Conservation (phyloP, 768 basidiomycete genomes). For the Mycena venus region DNA sequence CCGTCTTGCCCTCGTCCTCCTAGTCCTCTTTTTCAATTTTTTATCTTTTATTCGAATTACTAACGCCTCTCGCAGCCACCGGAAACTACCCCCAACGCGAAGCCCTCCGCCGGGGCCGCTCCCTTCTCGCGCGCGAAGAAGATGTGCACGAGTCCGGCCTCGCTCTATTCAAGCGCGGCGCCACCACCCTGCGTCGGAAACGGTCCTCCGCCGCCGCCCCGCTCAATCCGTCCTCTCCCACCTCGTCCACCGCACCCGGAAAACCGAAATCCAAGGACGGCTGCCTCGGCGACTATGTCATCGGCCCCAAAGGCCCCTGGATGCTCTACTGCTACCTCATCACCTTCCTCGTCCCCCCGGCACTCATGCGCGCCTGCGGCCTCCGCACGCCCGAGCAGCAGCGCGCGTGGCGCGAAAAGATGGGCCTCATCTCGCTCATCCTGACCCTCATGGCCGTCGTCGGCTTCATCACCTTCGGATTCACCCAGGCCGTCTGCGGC, state of each 20-base stretch:
- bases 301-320: slow-evolving; percentile 94
- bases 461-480: slow-evolving; percentile 98
- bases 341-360: slow-evolving; percentile 86
- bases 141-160: slow-evolving; percentile 93
- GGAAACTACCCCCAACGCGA: slow-evolving; percentile 80
- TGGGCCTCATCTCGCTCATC: slow-evolving; percentile 90
- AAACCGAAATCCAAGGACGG: slow-evolving; percentile 52
- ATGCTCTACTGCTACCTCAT: slow-evolving; percentile 93
- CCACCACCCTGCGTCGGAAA: slow-evolving; percentile 85
- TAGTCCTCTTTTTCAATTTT: background rate
- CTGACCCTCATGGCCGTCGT: slow-evolving; percentile 89
- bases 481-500: slow-evolving; percentile 94
- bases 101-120: slow-evolving; percentile 85
- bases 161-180: slow-evolving; percentile 89
- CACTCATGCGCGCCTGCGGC: slow-evolving; percentile 83
- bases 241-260: too few species aligned
- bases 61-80: slow-evolving; percentile 62
- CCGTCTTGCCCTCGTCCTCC: background rate
- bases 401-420: slow-evolving; percentile 98
- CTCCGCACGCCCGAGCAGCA: slow-evolving; percentile 93
- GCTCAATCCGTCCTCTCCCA: too few species aligned
- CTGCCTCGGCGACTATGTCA: slow-evolving; percentile 80
- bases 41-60: slow-evolving; percentile 11
- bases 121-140: slow-evolving; percentile 90
- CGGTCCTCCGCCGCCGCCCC: slow-evolving; percentile 60